These are phyloP conservation scores for Euphorbia tirucalli DNA, from an alignment of 345 rosid species.

Conservation along the genomic window DNA sequence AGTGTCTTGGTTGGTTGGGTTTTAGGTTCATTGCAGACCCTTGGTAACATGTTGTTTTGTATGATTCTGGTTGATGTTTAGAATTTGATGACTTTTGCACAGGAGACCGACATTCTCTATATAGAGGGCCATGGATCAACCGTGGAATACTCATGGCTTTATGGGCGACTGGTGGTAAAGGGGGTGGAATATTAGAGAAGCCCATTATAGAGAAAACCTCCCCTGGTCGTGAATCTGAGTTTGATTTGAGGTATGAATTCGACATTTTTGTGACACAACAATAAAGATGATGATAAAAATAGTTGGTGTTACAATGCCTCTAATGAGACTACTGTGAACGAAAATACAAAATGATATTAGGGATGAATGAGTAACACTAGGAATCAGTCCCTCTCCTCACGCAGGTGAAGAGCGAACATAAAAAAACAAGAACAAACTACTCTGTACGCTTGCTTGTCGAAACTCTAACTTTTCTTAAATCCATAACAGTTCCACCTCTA, in stretches of 20 bases:
- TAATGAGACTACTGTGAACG: too few species aligned
- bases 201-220: conserved; percentile 65
- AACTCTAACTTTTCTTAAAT: too few species aligned
- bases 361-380: too few species aligned
- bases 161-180: conserved; percentile 57
- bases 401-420: background rate
- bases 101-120: conserved; percentile 53
- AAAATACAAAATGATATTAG: too few species aligned
- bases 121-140: conserved; percentile 47
- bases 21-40: background rate
- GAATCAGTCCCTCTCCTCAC: background rate
- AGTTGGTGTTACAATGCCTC: background rate
- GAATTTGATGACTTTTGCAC: conserved; percentile 13
- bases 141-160: conserved; percentile 53
- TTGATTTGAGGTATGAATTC: conserved; percentile 53
- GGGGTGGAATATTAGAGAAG: conserved; percentile 68
- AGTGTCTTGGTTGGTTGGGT: background rate
- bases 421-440: background rate
- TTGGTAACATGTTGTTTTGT: background rate
- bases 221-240: conserved; percentile 77
- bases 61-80: conserved; percentile 10
- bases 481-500: background rate
- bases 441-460: background rate
- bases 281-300: too few species aligned
- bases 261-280: background rate